Conservation (phyloP, 2,329 filamentous ascomycete species). For the Xylariaceae sp. region DNA sequence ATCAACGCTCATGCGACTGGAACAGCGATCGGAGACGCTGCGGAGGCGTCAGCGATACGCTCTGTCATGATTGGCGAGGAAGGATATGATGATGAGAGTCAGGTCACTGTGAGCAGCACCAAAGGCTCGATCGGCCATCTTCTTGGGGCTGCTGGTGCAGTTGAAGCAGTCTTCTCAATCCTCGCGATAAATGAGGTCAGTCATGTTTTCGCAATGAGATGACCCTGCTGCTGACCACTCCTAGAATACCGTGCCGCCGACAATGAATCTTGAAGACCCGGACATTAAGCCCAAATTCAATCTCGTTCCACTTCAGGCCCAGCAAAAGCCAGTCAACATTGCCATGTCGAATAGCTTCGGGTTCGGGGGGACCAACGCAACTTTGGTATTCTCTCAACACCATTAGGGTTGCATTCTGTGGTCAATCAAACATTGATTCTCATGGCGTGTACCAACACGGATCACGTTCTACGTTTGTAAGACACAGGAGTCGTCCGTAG, state of each 20-base stretch:
- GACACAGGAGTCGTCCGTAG: too few relatives aligned
- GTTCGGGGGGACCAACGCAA: slow-evolving; percentile 95
- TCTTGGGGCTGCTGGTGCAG: slow-evolving; percentile 82
- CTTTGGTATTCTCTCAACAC: slow-evolving; percentile 64
- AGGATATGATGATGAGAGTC: slow-evolving; percentile 55
- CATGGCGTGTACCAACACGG: too few relatives aligned
- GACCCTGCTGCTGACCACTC: slow-evolving; percentile 1
- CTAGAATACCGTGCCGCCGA: slow-evolving; percentile 78
- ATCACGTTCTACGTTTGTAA: too few relatives aligned
- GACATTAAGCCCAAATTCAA: slow-evolving; percentile 74
- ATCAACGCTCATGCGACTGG: slow-evolving; percentile 95
- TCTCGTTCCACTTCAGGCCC: slow-evolving; percentile 70
- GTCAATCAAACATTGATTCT: background rate
- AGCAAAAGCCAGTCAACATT: slow-evolving; percentile 66
- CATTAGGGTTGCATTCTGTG: background rate
- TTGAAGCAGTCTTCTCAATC: slow-evolving; percentile 84
- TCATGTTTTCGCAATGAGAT: slow-evolving; percentile 11
- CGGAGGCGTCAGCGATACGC: slow-evolving; percentile 81
- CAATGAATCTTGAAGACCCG: slow-evolving; percentile 71
- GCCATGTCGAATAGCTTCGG: slow-evolving; percentile 94
- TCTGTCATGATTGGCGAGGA: slow-evolving; percentile 70
- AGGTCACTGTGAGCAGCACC: slow-evolving; percentile 85
- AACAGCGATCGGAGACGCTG: slow-evolving; percentile 78
- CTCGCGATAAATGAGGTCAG: slow-evolving; percentile 74
- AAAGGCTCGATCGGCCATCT: slow-evolving; percentile 92